Evolutionary conservation across 345 rosid genomes (phyloP), one percentile per base, ranked within the genome.

Genomic region (Pseudoturritis turrita): DNA sequence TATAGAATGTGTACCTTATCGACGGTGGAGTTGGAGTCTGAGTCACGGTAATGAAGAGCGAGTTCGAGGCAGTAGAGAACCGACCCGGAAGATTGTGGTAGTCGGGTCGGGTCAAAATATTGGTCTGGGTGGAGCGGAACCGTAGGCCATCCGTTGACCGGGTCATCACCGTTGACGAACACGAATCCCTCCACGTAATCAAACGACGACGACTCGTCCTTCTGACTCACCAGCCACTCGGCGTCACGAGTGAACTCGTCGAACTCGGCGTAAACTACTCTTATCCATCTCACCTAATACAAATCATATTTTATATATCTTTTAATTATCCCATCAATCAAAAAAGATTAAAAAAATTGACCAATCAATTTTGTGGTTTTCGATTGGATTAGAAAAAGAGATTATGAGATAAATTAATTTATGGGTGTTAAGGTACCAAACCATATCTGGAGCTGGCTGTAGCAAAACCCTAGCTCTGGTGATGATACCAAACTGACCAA

Each of bases 101-200:
- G 37, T 9, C 62, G 76, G 50, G 71, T 22, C 35, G 83, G 81
- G 77, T 89, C 85, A 65, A 83, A 86, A 35, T 25, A 52, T 3
- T 84, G 83, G 68, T 70, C 77, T 35, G 62, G 78, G 46, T 68
- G 76, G 14, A 94, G 68, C 6, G 87, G 82, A 29, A 94, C 93
- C 6, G 90, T 72, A 18, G 97, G 91, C 95, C 97, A 84, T 4
- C 98, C 98, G 66, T 94, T 89, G 33, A 83, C 87, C 17, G 83
- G 86, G 79, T 89, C 96, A 65, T 89, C 89, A 36, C 81, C 80
- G 84, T 94, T 91, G 46, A 87, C 92, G 64, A 94, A 89, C 28
- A 82, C 96, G 68, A 88, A 94, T 1, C 98, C 98, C 68, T 94
- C 98, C 43, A 94, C 83, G 81, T 94, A 94, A 75, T 89, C 95